Percentiles rank a stretch among this genome's conserved stretches.
Conservation (phyloP, 306 rosid genomes). For the Trifolium repens region DNA sequence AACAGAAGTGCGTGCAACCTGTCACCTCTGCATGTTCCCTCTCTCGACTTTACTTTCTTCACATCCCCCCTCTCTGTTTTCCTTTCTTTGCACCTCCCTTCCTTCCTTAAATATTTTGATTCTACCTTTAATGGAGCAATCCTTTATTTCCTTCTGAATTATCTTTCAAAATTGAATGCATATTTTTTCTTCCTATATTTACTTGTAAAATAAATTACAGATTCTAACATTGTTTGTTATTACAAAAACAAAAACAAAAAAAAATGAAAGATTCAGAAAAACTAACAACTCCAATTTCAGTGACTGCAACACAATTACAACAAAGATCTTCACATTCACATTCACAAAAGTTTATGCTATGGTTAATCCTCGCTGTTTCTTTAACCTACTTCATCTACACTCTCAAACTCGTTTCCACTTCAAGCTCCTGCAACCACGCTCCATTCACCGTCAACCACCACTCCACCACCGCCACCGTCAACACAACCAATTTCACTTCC, state of each 20-base stretch:
- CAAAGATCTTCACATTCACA: conserved; percentile 42
- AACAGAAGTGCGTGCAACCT: conserved; percentile 11
- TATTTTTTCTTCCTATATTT: too few species aligned
- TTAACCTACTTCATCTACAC: conserved; percentile 74
- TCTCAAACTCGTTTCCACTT: conserved; percentile 65
- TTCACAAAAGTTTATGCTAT: conserved; percentile 60
- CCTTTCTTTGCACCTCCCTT: not conserved
- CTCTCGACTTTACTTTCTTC: conserved; percentile 3
- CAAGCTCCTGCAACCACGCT: conserved; percentile 57
- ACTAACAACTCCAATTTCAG: conserved; percentile 36
- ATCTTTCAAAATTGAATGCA: too few species aligned
- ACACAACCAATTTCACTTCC: not conserved
- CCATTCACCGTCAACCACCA: conserved; percentile 47
- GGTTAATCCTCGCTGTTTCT: conserved; percentile 74
- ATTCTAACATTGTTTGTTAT: too few species aligned
- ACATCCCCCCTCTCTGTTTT: not conserved
- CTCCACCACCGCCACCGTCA: conserved; percentile 13
- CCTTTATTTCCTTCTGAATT: too few species aligned
- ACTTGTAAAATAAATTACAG: too few species aligned
- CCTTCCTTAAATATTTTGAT: not conserved
- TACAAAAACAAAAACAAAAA: not conserved
- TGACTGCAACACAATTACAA: conserved; percentile 42
- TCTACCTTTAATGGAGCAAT: not conserved
- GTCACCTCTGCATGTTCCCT: conserved; percentile 42
- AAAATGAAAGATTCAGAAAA: conserved; percentile 80